Evolutionary conservation across 192 early-diverging fungal species (phyloP).

Genomic region (Rhizophagus clarus): DNA sequence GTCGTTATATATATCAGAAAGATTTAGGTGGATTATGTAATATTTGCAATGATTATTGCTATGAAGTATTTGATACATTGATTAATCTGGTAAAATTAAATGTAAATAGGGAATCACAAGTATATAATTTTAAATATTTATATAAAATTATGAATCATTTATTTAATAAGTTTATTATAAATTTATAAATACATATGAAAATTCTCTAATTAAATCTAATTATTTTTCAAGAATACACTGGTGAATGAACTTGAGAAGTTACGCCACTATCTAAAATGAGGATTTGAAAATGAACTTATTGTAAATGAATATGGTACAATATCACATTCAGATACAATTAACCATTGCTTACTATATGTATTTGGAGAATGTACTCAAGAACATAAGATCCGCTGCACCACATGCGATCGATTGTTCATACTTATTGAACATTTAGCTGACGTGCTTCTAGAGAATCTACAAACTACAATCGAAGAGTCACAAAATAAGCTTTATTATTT

Average conservation of each 20-base stretch:
- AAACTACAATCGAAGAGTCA: not conserved
- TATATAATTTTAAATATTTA: too few species aligned
- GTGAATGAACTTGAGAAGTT: too few species aligned
- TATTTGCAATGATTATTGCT: slow-evolving; percentile 10
- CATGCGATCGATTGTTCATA: not conserved
- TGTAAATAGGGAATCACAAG: not conserved
- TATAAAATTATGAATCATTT: too few species aligned
- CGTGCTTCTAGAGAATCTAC: not conserved
- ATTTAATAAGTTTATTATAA: too few species aligned
- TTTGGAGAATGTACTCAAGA: not conserved
- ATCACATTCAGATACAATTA: not conserved
- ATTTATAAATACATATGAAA: too few species aligned
- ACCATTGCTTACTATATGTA: not conserved
- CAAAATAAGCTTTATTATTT: not conserved
- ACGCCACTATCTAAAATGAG: too few species aligned
- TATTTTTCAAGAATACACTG: not conserved
- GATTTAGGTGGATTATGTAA: not conserved
- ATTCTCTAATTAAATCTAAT: not conserved
- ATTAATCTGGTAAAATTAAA: not conserved
- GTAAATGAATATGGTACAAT: not conserved
- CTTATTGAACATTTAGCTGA: not conserved
- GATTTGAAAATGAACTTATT: too few species aligned
- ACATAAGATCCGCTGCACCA: not conserved
- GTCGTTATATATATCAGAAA: not conserved
- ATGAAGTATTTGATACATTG: not conserved